Evolutionary conservation across 2,329 filamentous ascomycete species (phyloP), one percentile per base, ranked within the genome.

Genomic region (Colletotrichum sp.): DNA sequence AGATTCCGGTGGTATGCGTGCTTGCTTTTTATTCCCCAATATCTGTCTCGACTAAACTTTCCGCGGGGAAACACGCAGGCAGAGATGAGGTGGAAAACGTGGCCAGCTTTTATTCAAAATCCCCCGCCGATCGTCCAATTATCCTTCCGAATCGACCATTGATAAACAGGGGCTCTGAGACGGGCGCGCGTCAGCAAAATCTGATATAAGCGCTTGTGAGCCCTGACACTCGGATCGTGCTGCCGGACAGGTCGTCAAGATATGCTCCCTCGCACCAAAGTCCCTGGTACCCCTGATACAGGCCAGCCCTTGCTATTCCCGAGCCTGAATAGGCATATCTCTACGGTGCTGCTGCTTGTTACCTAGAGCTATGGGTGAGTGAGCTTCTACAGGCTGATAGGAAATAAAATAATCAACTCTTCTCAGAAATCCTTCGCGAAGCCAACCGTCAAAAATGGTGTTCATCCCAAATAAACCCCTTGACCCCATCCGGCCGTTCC

Each of bases 201-300:
- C 36, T 59, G 65, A 68, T 69, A 69, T 69, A 69, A 69, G 66
- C 55, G 59, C 66, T 61, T 69, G 63, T 12, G 43, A 52, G 43
- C 43, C 43, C 43, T 13, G 43, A 21, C 43, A 13, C 43, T 52
- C 43, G 43, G 43, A 21, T 52, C 43, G n/a, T 21, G 4, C n/a
- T 52, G 43, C 43, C 43, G 43, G 43, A 24, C 43, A 21, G 1
- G 43, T 52, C 43, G 43, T 52, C n/a, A 24, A 21, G 43, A 52
- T 13, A 52, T 12, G 43, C 43, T 52, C 43, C 43, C n/a, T 48
- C 43, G 43, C 2, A 48, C 43, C 43, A 48, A 21, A 48, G 43
- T 48, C 4, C 43, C 43, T 21, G 1, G n/a, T 21, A n/a, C 43
- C n/a, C 43, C 16, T 13, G 43, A 13, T 21, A 21, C 10, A 13